Evolutionary conservation across 768 basidiomycete species (phyloP).

Genomic region (Rhodotorula babjevae): DNA sequence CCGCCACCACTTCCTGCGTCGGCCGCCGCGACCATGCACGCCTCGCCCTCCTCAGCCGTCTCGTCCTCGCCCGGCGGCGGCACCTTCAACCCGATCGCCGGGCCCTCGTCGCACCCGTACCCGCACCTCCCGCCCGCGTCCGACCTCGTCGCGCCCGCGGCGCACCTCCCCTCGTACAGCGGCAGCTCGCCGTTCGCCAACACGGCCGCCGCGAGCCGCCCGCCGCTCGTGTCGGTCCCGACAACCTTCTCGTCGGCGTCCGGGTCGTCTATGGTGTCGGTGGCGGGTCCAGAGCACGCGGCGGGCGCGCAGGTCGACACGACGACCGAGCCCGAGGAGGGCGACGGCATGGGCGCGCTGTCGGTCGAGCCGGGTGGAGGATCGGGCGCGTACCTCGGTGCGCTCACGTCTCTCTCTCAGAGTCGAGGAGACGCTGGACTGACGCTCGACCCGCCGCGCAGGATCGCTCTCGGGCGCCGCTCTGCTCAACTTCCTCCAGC

Average conservation of each 20-base stretch:
- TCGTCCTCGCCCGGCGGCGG: neutral
- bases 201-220: neutral
- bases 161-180: neutral
- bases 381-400: neutral
- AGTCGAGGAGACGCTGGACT: no score
- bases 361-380: neutral
- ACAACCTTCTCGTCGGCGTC: neutral
- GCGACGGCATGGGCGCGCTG: neutral
- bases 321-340: neutral
- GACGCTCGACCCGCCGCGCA: neutral
- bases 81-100: no score
- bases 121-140: neutral
- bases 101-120: neutral
- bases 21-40: neutral
- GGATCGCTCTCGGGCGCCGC: conserved; percentile 6
- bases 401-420: neutral
- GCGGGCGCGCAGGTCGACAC: neutral
- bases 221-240: neutral
- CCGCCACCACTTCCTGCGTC: neutral
- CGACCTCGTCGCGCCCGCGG: neutral
- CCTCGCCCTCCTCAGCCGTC: neutral
- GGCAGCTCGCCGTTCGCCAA: neutral
- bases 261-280: neutral
- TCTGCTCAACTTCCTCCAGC: neutral
- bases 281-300: neutral